A percentile compares a stretch with the other conserved stretches of the same genome.
Conservation (phyloP, 139 green algal species). For the Volvox africanus region DNA sequence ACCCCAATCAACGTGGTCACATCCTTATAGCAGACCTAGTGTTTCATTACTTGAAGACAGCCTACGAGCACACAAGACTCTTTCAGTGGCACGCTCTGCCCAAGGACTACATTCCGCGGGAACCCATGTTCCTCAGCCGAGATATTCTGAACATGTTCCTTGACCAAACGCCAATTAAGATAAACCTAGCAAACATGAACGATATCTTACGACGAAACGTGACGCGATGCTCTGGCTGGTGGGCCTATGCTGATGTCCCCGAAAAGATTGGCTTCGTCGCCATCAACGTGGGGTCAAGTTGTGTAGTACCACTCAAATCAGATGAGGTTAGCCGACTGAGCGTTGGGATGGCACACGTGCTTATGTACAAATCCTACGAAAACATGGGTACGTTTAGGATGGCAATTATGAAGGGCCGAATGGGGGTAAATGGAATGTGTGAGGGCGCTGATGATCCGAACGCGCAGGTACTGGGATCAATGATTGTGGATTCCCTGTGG, state of each 20-base stretch:
- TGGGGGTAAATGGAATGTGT: background rate
- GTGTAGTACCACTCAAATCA: background rate
- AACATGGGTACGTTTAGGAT: background rate
- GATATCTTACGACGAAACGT: no score
- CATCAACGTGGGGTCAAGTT: background rate
- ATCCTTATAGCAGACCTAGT: background rate
- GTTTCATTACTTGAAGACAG: background rate
- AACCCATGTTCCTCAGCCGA: background rate
- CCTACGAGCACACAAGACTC: no score
- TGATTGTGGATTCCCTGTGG: background rate
- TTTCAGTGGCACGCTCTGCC: no score
- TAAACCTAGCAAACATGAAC: background rate
- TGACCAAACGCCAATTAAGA: background rate
- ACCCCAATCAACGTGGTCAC: background rate
- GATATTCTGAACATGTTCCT: background rate
- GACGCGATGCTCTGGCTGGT: background rate
- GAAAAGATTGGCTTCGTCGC: background rate
- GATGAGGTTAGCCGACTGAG: background rate
- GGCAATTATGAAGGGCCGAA: background rate
- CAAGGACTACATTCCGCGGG: background rate
- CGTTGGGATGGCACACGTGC: background rate
- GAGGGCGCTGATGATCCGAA: background rate
- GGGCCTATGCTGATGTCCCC: background rate
- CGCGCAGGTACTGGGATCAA: background rate
- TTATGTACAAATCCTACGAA: background rate